Conservation (phyloP, 2,329 filamentous ascomycete species). For the Colletotrichum neosansevieriae region DNA sequence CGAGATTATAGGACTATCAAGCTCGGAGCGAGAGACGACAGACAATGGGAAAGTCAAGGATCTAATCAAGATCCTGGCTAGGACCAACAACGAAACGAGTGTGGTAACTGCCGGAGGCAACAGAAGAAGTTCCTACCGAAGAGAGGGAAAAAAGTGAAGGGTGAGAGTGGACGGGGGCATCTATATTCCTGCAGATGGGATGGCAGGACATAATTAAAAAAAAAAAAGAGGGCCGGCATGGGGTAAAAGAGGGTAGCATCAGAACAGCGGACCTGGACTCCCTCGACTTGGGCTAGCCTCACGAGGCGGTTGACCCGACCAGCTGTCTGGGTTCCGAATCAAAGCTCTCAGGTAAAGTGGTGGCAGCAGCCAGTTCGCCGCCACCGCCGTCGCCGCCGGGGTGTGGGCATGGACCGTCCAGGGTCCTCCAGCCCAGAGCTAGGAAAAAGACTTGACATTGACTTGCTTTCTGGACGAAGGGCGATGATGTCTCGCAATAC, state of each 20-base stretch:
- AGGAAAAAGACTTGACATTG: constrained; percentile 10
- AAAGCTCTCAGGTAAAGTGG: constrained; percentile 35
- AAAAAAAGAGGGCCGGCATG: constrained; percentile 36
- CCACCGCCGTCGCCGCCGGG: constrained; percentile 6
- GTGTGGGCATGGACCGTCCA: constrained; percentile 27
- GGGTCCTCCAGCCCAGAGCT: not conserved
- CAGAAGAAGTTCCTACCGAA: constrained; percentile 35
- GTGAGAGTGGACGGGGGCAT: constrained; percentile 33
- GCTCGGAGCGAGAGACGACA: constrained; percentile 23
- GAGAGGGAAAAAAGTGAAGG: constrained; percentile 18
- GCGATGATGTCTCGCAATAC: constrained; percentile 34
- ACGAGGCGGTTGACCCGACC: constrained; percentile 34
- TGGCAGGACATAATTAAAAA: not conserved
- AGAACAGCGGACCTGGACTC: constrained; percentile 29
- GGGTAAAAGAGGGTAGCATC: constrained; percentile 35
- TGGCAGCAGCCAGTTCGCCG: constrained; percentile 12
- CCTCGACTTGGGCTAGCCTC: constrained; percentile 32
- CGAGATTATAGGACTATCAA: constrained; percentile 12
- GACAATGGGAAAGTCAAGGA: constrained; percentile 25
- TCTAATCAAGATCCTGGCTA: constrained; percentile 37
- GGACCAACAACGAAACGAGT: constrained; percentile 38
- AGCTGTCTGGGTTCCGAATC: constrained; percentile 32
- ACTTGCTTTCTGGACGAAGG: constrained; percentile 26
- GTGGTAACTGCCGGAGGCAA: constrained; percentile 40
- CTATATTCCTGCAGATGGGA: constrained; percentile 34